These are phyloP conservation scores for Teratosphaeria zuluensis DNA, from an alignment of 2,329 filamentous ascomycete species.

Conservation along the genomic window DNA sequence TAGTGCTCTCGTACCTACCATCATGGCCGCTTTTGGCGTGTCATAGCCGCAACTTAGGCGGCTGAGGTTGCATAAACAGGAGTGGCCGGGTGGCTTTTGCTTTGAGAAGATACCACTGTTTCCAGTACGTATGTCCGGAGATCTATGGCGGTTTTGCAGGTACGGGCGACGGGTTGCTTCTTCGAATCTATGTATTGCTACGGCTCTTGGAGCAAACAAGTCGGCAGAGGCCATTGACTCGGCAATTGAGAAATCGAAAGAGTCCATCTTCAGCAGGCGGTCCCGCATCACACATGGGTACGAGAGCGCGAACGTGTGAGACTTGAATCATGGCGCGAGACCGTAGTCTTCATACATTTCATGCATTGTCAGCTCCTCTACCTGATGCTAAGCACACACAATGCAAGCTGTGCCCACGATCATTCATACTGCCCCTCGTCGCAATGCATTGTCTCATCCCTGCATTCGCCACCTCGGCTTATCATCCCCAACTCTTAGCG, in stretches of 20 bases:
- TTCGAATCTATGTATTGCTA: background rate
- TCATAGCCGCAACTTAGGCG: background rate
- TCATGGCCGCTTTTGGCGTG: slow-evolving; percentile 14
- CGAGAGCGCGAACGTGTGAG: background rate
- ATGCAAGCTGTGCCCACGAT: background rate
- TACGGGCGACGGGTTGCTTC: background rate
- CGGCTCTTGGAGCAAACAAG: background rate
- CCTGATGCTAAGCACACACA: background rate
- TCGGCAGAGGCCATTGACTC: background rate
- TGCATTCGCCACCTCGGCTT: background rate
- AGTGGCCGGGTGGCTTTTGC: background rate
- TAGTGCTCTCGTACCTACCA: slow-evolving; percentile 20
- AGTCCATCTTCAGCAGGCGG: background rate
- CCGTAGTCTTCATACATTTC: background rate
- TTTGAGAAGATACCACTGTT: background rate
- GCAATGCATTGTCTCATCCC: background rate
- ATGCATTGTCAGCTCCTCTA: background rate
- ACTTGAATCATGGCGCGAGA: background rate
- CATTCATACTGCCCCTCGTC: background rate
- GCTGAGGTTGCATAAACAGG: background rate
- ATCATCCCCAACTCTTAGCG: background rate
- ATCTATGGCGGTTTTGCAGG: background rate
- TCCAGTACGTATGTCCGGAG: background rate
- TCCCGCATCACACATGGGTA: too few relatives aligned
- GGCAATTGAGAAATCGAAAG: background rate